These are phyloP conservation scores for Ascomycota sp. DNA, from an alignment of 2,329 filamentous ascomycete genomes.

Conservation along the genomic window DNA sequence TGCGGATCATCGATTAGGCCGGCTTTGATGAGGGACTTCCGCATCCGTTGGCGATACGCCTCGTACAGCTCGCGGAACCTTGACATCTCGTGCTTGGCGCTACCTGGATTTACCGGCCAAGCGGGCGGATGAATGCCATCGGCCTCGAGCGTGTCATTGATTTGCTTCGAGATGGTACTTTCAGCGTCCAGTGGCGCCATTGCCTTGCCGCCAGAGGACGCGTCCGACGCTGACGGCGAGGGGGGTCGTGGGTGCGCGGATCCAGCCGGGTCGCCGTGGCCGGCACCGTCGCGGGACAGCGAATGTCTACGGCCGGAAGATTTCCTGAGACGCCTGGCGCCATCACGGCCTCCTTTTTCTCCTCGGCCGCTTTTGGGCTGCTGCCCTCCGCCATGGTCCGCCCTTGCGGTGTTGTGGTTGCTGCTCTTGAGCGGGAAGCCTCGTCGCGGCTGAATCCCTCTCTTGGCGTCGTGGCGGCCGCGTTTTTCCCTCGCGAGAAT, in stretches of 20 bases:
- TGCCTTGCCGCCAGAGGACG: slow-evolving; percentile 5
- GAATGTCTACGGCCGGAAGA: slow-evolving; percentile 2
- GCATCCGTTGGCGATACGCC: slow-evolving; percentile 33
- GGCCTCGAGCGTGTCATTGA: slow-evolving; percentile 30
- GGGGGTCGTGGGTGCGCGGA: slow-evolving; percentile 4
- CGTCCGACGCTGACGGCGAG: slow-evolving; percentile 8
- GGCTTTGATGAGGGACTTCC: slow-evolving; percentile 34
- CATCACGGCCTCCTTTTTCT: slow-evolving; percentile 6
- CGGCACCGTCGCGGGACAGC: slow-evolving; percentile 1
- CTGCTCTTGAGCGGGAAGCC: slow-evolving; percentile 9
- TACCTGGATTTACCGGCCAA: slow-evolving; percentile 35
- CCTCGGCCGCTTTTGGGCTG: slow-evolving; percentile 6
- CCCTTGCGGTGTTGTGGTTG: slow-evolving; percentile 5
- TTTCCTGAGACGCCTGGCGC: slow-evolving; percentile 1
- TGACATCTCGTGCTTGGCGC: slow-evolving; percentile 28
- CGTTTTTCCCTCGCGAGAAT: too few species aligned
- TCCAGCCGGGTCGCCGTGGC: slow-evolving; percentile 1
- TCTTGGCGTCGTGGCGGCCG: too few species aligned
- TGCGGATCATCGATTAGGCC: slow-evolving; percentile 45
- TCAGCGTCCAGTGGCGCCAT: slow-evolving; percentile 6
- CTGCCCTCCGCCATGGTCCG: slow-evolving; percentile 7
- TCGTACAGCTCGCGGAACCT: slow-evolving; percentile 34
- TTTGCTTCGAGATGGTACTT: slow-evolving; percentile 25
- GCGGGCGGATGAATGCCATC: slow-evolving; percentile 31
- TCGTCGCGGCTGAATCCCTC: too few species aligned